Evolutionary conservation across 2,329 filamentous ascomycete genomes (phyloP), one percentile per base, ranked within the genome.

Genomic region (Monilinia fructicola): DNA sequence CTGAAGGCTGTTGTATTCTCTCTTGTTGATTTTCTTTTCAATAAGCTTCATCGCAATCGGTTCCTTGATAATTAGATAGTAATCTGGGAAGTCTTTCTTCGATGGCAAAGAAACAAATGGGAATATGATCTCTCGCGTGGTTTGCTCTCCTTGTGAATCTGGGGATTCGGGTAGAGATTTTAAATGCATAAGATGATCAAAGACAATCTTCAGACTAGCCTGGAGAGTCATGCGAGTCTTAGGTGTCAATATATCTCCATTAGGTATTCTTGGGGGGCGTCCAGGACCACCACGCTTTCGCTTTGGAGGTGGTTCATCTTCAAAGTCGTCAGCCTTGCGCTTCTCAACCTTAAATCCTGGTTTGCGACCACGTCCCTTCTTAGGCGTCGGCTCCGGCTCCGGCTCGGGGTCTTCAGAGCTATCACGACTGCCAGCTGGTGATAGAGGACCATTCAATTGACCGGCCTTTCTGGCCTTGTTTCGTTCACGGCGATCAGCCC

Each of bases 21-120:
- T 92, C 79, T 92, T 94, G 82, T 97, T 97, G 81, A 99, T 97
- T 82, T 92, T 94, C 77, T 90, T 91, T 77, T 92, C 88, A 75
- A 99, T 97, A 77, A 93, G 89, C 73, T 97, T 95, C 90, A 98
- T 97, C 76, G 91, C 94, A 75, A 99, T 97, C 0, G 95, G 95
- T 65, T 89, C 90, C 76, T 90, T 87, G 77, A 99, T 99, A 78
- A 97, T 87, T 76, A 94, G 81, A 77, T 97, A 99, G 81, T 99
- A 99, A 77, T 98, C 93, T 35, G 92, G 90, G 76, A 96, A 99
- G 68, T 94, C 88, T 67, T 89, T 89, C 81, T 92, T 96, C 52
- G 92, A 90, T 1, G 94, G 94, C 42, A 97, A 83, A 75, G 95
- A 93, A 78, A 98, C 85, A 78, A 99, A 99, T 0, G 93, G 94